Percentiles rank a stretch among this genome's conserved stretches.
These are phyloP conservation scores for Anthoceros angustus DNA, from an alignment of 225 moss, liverwort and hornwort genomes.

Conservation along the genomic window DNA sequence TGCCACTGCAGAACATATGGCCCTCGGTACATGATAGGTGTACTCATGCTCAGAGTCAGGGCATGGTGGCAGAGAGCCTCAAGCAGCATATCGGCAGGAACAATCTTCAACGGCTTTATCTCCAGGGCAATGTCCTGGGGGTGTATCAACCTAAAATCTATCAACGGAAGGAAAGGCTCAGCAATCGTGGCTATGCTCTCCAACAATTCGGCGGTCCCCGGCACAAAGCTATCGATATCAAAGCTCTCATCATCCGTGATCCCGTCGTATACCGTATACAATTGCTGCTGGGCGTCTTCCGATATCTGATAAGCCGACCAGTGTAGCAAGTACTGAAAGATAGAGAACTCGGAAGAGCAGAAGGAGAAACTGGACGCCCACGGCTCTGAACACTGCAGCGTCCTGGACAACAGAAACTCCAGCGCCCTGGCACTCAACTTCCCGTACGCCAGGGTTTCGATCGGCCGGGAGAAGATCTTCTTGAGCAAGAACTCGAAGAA, in stretches of 20 bases:
- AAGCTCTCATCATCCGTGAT: neutral
- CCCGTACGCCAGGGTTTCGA: neutral
- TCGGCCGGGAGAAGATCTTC: neutral
- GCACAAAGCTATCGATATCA: neutral
- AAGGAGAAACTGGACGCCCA: neutral
- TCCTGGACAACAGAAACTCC: neutral
- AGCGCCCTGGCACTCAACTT: neutral
- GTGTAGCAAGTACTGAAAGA: neutral
- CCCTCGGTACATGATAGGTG: neutral
- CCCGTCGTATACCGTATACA: neutral
- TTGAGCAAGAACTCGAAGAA: conserved; percentile 2
- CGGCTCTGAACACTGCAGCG: neutral
- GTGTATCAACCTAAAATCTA: neutral
- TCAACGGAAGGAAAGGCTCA: neutral
- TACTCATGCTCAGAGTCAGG: neutral
- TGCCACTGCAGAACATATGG: neutral
- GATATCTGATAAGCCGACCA: neutral
- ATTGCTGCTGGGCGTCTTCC: neutral
- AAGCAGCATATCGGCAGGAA: neutral
- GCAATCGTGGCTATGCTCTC: neutral
- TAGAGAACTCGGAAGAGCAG: neutral
- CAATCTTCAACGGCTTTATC: neutral
- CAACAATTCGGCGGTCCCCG: neutral
- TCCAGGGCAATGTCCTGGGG: neutral
- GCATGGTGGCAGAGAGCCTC: neutral